These are phyloP conservation scores for Arxiozyma heterogenica DNA, from an alignment of 1,139 yeast genomes.

Conservation along the genomic window DNA sequence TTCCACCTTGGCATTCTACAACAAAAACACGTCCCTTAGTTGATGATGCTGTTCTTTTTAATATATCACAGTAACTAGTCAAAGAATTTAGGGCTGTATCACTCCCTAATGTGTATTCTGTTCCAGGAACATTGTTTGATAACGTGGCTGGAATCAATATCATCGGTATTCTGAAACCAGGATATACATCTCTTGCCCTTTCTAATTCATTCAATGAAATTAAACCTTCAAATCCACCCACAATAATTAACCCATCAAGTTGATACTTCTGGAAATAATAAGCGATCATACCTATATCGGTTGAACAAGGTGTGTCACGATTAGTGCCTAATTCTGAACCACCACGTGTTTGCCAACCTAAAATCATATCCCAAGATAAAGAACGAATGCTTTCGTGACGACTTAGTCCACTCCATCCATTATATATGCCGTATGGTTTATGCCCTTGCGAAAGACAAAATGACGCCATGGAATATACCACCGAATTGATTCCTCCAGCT, in stretches of 20 bases:
- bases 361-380: constrained; percentile 76
- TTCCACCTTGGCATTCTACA: constrained; percentile 96
- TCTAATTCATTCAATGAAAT: constrained; percentile 76
- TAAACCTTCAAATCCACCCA: constrained; percentile 96
- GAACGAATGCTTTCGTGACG: constrained; percentile 69
- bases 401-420: constrained; percentile 84
- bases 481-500: constrained; percentile 91
- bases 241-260: constrained; percentile 76
- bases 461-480: constrained; percentile 85
- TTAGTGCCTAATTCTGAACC: constrained; percentile 96
- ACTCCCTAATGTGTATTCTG: constrained; percentile 86
- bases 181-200: constrained; percentile 61
- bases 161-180: constrained; percentile 90
- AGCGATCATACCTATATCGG: constrained; percentile 81
- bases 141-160: constrained; percentile 95
- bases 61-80: constrained; percentile 86
- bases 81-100: constrained; percentile 90
- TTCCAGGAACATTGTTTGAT: constrained; percentile 94
- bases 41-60: constrained; percentile 90
- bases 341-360: constrained; percentile 83
- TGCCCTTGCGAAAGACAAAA: constrained; percentile 90
- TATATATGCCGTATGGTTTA: constrained; percentile 74
- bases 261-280: constrained; percentile 77
- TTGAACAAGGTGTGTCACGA: constrained; percentile 68
- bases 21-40: constrained; percentile 91